Evolutionary conservation across 495 filamentous ascomycete genomes (phyloP), one percentile per base, ranked within the genome.

Genomic region (Aspergillus baeticus): DNA sequence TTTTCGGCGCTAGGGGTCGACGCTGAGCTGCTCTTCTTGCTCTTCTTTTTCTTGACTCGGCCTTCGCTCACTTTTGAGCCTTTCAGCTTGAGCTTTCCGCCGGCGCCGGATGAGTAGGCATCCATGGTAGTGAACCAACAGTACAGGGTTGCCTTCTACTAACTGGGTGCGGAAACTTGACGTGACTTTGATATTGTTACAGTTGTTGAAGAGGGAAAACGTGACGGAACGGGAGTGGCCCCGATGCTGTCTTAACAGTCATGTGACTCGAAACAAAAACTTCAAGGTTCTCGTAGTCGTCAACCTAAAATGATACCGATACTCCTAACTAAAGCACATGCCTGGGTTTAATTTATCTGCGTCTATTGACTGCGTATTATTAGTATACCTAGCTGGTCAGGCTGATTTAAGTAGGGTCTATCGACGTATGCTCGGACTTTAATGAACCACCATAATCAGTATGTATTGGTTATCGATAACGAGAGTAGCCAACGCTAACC

Each of bases 1-100:
- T 46, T 31, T 18, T 23, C 26, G 26, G 44, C 26, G 34, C 4
- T 14, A 10, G 26, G 14, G 23, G 20, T 84, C 13, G 42, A 26
- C 7, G 22, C 22, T n/a, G 36, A 45, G n/a, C 38, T 83, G 66
- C 84, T 84, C 70, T 86, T 88, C 62, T 84, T 84, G 66, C 80
- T 83, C 63, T 82, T 84, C 63, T 84, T 76, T 65, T 84, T 79
- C 61, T 80, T 68, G 60, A 80, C 67, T 58, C 78, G 71, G 47
- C 72, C 68, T 54, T 72, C 70, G 58, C 75, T 76, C 58, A 84
- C 78, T 63, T 82, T 83, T 11, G 70, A 76, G 62, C 90, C 89
- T 73, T 96, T 96, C 41, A 96, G 82, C 66, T 90, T 91, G 39
- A 95, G 84, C 22, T 83, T 82, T 56, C 87, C 87, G 52, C 84